Base-by-base conservation (phyloP, 208 protist species). In the Acanthamoeba royreba region DNA sequence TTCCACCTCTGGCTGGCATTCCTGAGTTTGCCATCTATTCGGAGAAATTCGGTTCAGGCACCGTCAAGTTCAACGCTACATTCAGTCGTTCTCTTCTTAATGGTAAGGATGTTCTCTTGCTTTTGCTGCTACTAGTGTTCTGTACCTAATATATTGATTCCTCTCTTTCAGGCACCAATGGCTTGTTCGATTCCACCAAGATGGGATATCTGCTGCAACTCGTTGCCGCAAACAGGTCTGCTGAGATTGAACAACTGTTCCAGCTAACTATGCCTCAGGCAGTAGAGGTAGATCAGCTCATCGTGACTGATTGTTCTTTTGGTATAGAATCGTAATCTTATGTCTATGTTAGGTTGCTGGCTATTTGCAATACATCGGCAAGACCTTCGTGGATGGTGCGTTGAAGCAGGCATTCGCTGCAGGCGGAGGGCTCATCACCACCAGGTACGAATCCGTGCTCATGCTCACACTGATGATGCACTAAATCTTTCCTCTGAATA, bases 11-110 rank as follows among this genome's bases (percentile, higher is more conserved):
- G 2, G 81, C 45, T 7, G 81, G 81, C 33, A 88, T 61, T 11
- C 81, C 81, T 33, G 81, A 88, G 81, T 88, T 88, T n/a, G 81
- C 81, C 40, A n/a, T 88, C n/a, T 88, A 47, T 40, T 5, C 81
- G 5, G 4, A 42, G 15, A 17, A 40, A 47, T 61, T 66, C 4
- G 81, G 81, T 52, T 5, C 45, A 9, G 69, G 5, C 28, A 22
- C 81, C 81, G 28, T 88, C 8, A 33, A 1, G 4, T 88, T 88
- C 49, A 33, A 63, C 52, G 45, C 81, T 4, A 33, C 81, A 13
- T 55, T 63, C 33, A 61, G 45, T 9, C 81, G 81, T 17, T 46
- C 1, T 47, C 81, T 88, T 28, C 81, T 88, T 35, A 88, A 88
- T 22, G 45, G 45, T 61, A 88, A 53, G 33, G 25, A 8, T n/a